Evolutionary conservation across 2,329 filamentous ascomycete species (phyloP).

Genomic region (Neofusicoccum umdonicola): DNA sequence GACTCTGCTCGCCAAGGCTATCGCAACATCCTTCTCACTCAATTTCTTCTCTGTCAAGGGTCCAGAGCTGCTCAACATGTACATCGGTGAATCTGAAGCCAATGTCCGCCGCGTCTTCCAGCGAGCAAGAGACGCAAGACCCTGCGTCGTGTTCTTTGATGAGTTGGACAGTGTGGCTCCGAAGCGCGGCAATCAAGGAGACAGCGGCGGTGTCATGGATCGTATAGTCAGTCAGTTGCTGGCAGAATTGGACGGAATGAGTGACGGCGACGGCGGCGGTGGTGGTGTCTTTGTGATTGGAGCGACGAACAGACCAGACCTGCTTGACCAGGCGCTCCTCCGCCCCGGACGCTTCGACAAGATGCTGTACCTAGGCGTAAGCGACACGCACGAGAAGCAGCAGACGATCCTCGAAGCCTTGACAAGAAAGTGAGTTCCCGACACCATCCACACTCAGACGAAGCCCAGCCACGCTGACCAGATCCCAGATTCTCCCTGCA

Average conservation of each 20-base stretch:
- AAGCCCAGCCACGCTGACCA: background rate
- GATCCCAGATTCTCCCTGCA: conserved; percentile 73
- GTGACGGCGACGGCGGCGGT: conserved; percentile 72
- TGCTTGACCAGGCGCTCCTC: conserved; percentile 85
- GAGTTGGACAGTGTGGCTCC: conserved; percentile 91
- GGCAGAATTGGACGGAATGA: conserved; percentile 97
- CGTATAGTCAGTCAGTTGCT: conserved; percentile 92
- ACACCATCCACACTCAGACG: too few species aligned
- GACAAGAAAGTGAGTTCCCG: conserved; percentile 77
- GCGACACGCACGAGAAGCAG: conserved; percentile 95
- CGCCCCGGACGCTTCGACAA: conserved; percentile 94
- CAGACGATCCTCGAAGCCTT: conserved; percentile 89
- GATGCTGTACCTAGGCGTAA: conserved; percentile 95
- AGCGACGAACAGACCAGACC: conserved; percentile 89
- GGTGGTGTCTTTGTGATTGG: conserved; percentile 96
- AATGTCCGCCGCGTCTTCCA: conserved; percentile 90
- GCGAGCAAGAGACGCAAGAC: conserved; percentile 77
- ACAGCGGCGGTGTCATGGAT: conserved; percentile 97
- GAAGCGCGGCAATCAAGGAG: conserved; percentile 94
- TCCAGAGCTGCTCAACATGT: conserved; percentile 91
- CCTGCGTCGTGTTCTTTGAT: conserved; percentile 91
- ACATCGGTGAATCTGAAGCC: conserved; percentile 90
- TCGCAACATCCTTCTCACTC: conserved; percentile 88
- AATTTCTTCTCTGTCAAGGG: conserved; percentile 96
- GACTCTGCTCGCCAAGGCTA: conserved; percentile 87